Evolutionary conservation across 805 yeast species (phyloP).

Genomic region (Sugiyamaella smithiae): DNA sequence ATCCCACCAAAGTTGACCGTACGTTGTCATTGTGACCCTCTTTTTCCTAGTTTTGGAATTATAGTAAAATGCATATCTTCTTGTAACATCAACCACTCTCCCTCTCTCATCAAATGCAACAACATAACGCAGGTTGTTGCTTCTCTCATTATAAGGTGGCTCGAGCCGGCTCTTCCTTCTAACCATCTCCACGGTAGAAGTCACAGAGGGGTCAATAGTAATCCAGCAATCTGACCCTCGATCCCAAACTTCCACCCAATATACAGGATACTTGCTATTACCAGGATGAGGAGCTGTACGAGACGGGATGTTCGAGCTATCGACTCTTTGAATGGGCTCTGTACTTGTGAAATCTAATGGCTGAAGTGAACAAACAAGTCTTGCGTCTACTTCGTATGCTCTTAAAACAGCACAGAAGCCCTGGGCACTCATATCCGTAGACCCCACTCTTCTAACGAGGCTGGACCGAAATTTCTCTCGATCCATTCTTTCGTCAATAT

Average conservation of each 20-base stretch:
- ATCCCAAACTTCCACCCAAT: conserved; percentile 96
- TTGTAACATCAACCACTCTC: conserved; percentile 74
- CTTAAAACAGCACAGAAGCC: conserved; percentile 80
- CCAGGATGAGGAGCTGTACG: not conserved
- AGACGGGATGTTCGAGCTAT: conserved; percentile 9
- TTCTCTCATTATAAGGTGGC: conserved; percentile 61
- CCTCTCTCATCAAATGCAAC: conserved; percentile 69
- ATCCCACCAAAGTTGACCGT: conserved; percentile 60
- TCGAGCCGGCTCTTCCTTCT: conserved; percentile 59
- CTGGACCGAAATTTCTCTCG: conserved; percentile 44
- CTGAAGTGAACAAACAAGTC: conserved; percentile 81
- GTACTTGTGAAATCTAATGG: conserved; percentile 75
- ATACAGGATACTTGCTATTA: conserved; percentile 55
- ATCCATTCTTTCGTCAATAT: conserved; percentile 27
- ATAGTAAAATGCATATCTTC: conserved; percentile 69
- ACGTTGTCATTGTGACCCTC: conserved; percentile 59
- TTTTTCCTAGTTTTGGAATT: conserved; percentile 75
- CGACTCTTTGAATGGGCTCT: conserved; percentile 20
- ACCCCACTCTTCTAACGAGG: conserved; percentile 54
- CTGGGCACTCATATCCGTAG: conserved; percentile 77
- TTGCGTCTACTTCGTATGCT: conserved; percentile 63
- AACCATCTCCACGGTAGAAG: conserved; percentile 60
- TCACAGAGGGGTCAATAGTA: conserved; percentile 77
- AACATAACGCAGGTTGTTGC: conserved; percentile 67
- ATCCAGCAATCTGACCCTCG: conserved; percentile 68